A percentile compares a stretch with the other conserved stretches of the same genome.
Conservation (phyloP, 1,284 basidiomycete genomes). For the Dichomitus squalens region DNA sequence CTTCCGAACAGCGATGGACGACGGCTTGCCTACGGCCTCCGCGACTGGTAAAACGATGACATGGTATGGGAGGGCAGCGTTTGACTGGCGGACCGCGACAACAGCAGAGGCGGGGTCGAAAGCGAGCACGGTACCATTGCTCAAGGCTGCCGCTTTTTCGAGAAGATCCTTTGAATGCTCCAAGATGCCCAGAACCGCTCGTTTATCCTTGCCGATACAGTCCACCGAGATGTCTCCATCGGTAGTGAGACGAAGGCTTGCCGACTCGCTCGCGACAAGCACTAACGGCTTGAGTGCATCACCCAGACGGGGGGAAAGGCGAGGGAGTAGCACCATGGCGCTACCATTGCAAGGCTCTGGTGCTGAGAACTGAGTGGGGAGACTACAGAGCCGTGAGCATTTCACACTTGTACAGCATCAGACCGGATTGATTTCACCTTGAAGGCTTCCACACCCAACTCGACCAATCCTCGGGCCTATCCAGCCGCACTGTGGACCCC, state of each 20-base stretch:
- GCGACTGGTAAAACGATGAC: conserved; percentile 14
- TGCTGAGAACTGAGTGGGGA: conserved; percentile 18
- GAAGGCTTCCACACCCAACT: conserved; percentile 26
- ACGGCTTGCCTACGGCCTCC: background rate
- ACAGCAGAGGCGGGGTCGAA: conserved; percentile 4
- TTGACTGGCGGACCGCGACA: conserved; percentile 1
- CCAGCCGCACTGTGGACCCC: conserved; percentile 21
- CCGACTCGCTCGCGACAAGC: conserved; percentile 10
- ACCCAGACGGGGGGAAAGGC: conserved; percentile 10
- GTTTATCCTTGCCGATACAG: conserved; percentile 6
- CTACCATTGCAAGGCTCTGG: background rate
- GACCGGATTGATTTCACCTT: conserved; percentile 21
- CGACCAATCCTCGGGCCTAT: conserved; percentile 25
- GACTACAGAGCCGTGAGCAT: conserved; percentile 14
- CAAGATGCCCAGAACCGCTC: conserved; percentile 9
- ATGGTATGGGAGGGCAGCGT: conserved; percentile 10
- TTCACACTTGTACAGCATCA: background rate
- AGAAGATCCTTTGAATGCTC: conserved; percentile 14
- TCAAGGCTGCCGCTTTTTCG: conserved; percentile 6
- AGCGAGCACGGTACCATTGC: conserved; percentile 7
- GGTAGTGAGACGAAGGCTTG: conserved; percentile 13
- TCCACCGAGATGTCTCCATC: conserved; percentile 16
- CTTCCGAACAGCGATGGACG: background rate
- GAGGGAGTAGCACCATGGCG: conserved; percentile 21
- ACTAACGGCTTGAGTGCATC: conserved; percentile 15